phyloP scores from a whole-genome alignment of 75 land plant species.

The Picea glauca region DNA sequence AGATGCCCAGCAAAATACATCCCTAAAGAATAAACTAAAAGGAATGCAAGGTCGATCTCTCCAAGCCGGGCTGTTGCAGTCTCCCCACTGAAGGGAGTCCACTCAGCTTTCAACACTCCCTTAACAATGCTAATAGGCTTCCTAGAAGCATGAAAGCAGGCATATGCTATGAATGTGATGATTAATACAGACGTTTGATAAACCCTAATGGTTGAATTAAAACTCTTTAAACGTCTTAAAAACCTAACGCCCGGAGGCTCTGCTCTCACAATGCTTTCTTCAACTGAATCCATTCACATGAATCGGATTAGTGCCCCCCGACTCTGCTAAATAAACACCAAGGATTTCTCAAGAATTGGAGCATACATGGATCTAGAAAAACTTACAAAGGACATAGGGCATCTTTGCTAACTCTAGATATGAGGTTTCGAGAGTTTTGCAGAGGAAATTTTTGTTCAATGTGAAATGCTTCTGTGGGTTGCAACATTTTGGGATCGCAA shows the following conservation, averaged over 20 bases:
- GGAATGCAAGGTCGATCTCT: slow-evolving; percentile 70
- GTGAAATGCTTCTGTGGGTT: too few species aligned
- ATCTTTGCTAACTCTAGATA: too few species aligned
- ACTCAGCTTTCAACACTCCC: slow-evolving; percentile 52
- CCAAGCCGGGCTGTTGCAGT: slow-evolving; percentile 69
- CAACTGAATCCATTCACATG: neutral
- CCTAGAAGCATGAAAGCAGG: slow-evolving; percentile 68
- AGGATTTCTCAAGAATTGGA: too few species aligned
- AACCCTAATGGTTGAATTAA: slow-evolving; percentile 20
- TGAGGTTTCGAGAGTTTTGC: too few species aligned
- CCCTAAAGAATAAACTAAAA: slow-evolving; percentile 53
- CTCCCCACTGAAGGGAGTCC: slow-evolving; percentile 71
- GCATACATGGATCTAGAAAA: too few species aligned
- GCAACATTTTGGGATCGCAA: too few species aligned
- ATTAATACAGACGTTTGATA: slow-evolving; percentile 58
- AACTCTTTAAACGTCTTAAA: slow-evolving; percentile 11
- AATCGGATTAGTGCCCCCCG: too few species aligned
- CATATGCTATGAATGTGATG: slow-evolving; percentile 76
- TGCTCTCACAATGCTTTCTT: neutral
- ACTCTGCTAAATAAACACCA: too few species aligned
- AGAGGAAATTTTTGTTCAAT: too few species aligned
- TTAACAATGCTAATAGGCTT: slow-evolving; percentile 82
- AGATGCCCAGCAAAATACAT: slow-evolving; percentile 82
- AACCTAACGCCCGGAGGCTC: slow-evolving; percentile 33
- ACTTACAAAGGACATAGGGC: too few species aligned